Evolutionary conservation across 129 eudicot species (phyloP).

Genomic region (Tagetes erecta): DNA sequence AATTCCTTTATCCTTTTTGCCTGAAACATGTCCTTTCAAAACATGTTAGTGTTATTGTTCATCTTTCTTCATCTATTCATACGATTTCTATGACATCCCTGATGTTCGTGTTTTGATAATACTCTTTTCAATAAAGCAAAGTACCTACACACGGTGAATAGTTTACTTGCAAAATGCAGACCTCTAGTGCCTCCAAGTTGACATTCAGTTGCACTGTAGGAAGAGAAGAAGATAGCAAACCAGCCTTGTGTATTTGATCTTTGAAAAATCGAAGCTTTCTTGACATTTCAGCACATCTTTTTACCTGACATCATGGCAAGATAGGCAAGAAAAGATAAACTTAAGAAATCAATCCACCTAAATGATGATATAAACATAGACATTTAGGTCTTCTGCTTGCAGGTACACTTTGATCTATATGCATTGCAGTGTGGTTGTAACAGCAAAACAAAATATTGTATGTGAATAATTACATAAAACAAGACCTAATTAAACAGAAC

Average conservation of each 20-base stretch:
- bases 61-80: no score
- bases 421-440: constrained; percentile 11
- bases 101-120: no score
- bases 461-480: constrained; percentile 10
- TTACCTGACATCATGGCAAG: constrained; percentile 54
- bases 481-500: constrained; percentile 1
- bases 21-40: no score
- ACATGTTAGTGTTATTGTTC: no score
- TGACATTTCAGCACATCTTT: constrained; percentile 98
- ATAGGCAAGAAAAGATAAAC: constrained; percentile 17
- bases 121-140: no score
- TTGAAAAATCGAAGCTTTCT: constrained; percentile 82
- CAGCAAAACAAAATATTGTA: constrained; percentile 2
- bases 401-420: constrained; percentile 16
- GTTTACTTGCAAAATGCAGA: constrained; percentile 28
- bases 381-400: neutral
- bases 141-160: no score
- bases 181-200: constrained; percentile 89
- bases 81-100: no score
- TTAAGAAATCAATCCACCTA: constrained; percentile 9
- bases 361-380: constrained; percentile 7
- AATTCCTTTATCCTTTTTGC: no score
- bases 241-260: constrained; percentile 91
- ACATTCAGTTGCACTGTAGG: constrained; percentile 67
- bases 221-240: constrained; percentile 54